Evolutionary conservation across 768 basidiomycete genomes (phyloP), one percentile per base, ranked within the genome.

Genomic region (Psilocybe sp.): DNA sequence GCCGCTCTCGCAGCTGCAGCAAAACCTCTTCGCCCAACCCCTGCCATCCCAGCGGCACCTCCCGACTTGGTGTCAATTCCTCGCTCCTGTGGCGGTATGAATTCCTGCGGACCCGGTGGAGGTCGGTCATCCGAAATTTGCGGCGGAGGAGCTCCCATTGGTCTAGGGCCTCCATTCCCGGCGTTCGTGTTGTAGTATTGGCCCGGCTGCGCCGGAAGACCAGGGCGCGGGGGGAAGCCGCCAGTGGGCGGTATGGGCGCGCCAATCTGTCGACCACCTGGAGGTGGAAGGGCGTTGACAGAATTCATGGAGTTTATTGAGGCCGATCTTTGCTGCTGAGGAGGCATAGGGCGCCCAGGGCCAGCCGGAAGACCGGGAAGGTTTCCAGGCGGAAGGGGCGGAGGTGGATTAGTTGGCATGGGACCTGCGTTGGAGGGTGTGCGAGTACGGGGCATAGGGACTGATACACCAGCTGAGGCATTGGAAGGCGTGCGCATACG

Each of bases 1-100:
- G 71, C 72, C 0, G 71, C 72, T 39, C 82, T 81, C 46, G 85
- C 82, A 9, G 81, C 88, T 14, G 91, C 88, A 0, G 84, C 84
- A 51, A 93, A 93, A 0, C 89, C 92, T 56, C 92, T 72, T 52
- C 92, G 73, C 7, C 92, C 92, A 6, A 95, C 91, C 8, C 92
- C 92, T 0, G 92, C 92, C 92, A 95, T 94, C 1, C 89, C 88
- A 8, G 88, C 89, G 46, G 75, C 82, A 6, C 89, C 89, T 3
- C 89, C 88, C 2, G 61, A 75, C 62, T 85, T 82, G n/a, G 88
- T 90, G 60, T 88, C 80, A 8, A 84, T 73, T 32, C 79, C 75
- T 6, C 62, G 65, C 53, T 66, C 62, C 35, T 54, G 51, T n/a
- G 58, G 65, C 40, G 64, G 65, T 2, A 62, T 57, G 44, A 61